Base-by-base conservation (phyloP, 2,329 filamentous ascomycete genomes). In the Cyanodermella asteris region DNA sequence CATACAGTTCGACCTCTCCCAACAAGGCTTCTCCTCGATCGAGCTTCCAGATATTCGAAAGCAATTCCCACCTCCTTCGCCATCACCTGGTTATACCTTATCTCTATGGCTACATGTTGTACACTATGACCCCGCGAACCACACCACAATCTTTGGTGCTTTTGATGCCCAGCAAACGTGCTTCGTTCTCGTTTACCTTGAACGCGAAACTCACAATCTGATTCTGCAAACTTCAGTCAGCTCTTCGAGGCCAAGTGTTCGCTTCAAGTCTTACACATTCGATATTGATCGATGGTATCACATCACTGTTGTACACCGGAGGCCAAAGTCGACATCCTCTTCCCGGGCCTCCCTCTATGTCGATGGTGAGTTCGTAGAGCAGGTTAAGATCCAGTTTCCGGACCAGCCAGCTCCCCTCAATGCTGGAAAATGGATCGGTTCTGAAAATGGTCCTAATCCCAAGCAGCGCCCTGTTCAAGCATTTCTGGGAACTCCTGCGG, bases 141-240 rank as follows among this genome's bases (percentile, higher is more conserved):
- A 97, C 45, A 97, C 87, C 1, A 97, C 87, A 0, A 63, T 97
- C 9, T 97, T 97, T 45, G 87, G 87, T 14, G 78, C 87, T 6
- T 94, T 90, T 46, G 87, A 97, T 49, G 61, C 72, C 4, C 80
- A 69, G 5, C 84, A 94, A 46, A 80, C 77, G 5, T 97, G 87
- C 47, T 97, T 97, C 41, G 53, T 97, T 18, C 66, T 97, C 37
- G 72, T 81, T 31, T 97, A 97, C 42, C 59, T 97, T 19, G 90
- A 97, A 45, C 81, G 74, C 42, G 82, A 93, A 44, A 91, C 80
- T 2, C 76, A 66, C 31, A 87, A 91, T 48, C 75, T 97, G 36
- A 97, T 97, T 36, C 56, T 97, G 5, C 87, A 97, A 50, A 94
- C 90, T 6, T 93, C 87, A 11, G 75, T 94, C 31, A 77, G 70